A percentile compares a stretch with the other conserved stretches of the same genome.
Evolutionary conservation across 495 filamentous ascomycete species (phyloP).

Genomic region (Apiosordaria backusii): DNA sequence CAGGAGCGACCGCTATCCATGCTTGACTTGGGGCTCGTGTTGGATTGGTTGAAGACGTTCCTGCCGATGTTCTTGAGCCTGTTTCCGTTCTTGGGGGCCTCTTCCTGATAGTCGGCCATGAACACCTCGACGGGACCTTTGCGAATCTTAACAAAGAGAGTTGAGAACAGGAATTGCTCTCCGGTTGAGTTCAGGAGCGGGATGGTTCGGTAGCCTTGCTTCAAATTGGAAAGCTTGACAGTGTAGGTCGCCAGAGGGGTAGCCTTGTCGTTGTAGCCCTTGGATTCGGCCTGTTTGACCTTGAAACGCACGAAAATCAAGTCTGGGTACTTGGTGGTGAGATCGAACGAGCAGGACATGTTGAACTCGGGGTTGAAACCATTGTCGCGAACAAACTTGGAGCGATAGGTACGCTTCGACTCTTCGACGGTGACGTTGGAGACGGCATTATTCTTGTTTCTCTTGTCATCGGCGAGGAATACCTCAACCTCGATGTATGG

Average conservation of each 20-base stretch:
- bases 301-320: slow-evolving; percentile 91
- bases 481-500: slow-evolving; percentile 94
- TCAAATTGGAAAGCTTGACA: slow-evolving; percentile 82
- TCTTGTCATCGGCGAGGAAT: slow-evolving; percentile 87
- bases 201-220: slow-evolving; percentile 93
- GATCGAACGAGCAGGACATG: slow-evolving; percentile 62
- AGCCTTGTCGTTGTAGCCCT: slow-evolving; percentile 59
- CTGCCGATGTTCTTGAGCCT: slow-evolving; percentile 48
- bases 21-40: slow-evolving; percentile 43
- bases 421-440: slow-evolving; percentile 53
- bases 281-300: slow-evolving; percentile 78
- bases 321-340: slow-evolving; percentile 88
- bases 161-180: slow-evolving; percentile 91
- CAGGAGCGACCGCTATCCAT: slow-evolving; percentile 36
- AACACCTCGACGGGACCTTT: slow-evolving; percentile 55
- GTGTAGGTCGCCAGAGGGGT: slow-evolving; percentile 81
- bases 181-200: slow-evolving; percentile 87
- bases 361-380: slow-evolving; percentile 89
- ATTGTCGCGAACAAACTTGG: slow-evolving; percentile 74
- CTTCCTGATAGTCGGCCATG: slow-evolving; percentile 45
- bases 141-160: slow-evolving; percentile 81
- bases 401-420: slow-evolving; percentile 62
- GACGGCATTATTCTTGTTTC: slow-evolving; percentile 44
- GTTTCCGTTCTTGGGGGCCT: slow-evolving; percentile 37
- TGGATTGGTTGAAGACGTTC: slow-evolving; percentile 46